Percentiles rank a stretch among this genome's conserved stretches.
Evolutionary conservation across 805 yeast species (phyloP).

Genomic region (Brettanomyces custersianus): DNA sequence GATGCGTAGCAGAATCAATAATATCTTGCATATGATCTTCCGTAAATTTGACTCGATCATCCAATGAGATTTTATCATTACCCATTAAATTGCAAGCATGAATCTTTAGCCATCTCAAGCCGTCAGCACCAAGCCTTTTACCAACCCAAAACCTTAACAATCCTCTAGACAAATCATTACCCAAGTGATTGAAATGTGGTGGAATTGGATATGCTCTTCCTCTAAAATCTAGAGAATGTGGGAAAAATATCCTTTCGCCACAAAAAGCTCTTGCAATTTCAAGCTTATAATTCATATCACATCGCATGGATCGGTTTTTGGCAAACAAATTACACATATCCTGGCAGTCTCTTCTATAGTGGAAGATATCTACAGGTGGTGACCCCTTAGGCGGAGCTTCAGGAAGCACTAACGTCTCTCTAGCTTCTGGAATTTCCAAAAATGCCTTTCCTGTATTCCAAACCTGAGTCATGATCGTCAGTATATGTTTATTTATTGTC

Average conservation of each 20-base stretch:
- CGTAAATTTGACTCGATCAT: slow-evolving; percentile 51
- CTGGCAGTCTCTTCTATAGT: slow-evolving; percentile 58
- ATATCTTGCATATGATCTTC: slow-evolving; percentile 49
- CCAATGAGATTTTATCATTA: slow-evolving; percentile 60
- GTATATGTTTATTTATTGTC: slow-evolving; percentile 75
- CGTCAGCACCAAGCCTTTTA: slow-evolving; percentile 51
- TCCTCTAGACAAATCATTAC: slow-evolving; percentile 70
- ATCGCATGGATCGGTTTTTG: slow-evolving; percentile 73
- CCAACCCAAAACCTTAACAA: slow-evolving; percentile 73
- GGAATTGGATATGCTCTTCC: slow-evolving; percentile 80
- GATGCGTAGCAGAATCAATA: slow-evolving; percentile 51
- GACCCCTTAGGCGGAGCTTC: slow-evolving; percentile 50
- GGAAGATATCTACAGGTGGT: slow-evolving; percentile 63
- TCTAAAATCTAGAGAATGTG: slow-evolving; percentile 74
- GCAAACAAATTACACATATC: slow-evolving; percentile 51
- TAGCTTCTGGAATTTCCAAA: slow-evolving; percentile 58
- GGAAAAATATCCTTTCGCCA: slow-evolving; percentile 71
- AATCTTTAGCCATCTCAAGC: slow-evolving; percentile 66
- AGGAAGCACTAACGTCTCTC: slow-evolving; percentile 38
- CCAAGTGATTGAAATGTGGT: slow-evolving; percentile 74
- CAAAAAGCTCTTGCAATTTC: slow-evolving; percentile 92
- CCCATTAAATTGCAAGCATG: slow-evolving; percentile 71
- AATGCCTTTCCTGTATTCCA: slow-evolving; percentile 84
- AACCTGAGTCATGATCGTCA: slow-evolving; percentile 58
- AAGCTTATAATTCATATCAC: slow-evolving; percentile 86